Base-by-base conservation (phyloP, 192 early-diverging fungal species). In the Phycomyces nitens region DNA sequence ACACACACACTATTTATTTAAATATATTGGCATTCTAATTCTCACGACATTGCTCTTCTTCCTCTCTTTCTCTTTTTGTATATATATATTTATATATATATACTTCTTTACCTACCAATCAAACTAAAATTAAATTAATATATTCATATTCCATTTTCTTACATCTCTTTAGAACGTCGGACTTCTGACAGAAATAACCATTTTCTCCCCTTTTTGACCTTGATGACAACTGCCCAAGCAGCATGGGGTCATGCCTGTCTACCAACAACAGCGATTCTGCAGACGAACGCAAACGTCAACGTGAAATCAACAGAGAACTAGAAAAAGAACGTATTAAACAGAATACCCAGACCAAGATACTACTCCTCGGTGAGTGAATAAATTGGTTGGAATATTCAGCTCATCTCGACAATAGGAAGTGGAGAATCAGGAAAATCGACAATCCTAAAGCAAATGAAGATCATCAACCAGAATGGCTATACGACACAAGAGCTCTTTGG, bases 401-500 rank as follows among this genome's bases (percentile, higher is more conserved):
- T 39, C 34, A 52, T 9, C 24, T 22, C 40, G 29, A 38, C 55
- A 58, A 38, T 60, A 89, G 90, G 92, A 29, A 90, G 87, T 62
- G 94, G 93, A 56, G 94, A 97, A 78, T 95, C 94, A 54, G 94
- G 94, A 64, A 95, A 94, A 73, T 94, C 93, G 44, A 97, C 94
- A 49, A 94, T 97, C 64, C 86, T 97, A 15, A 97, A 97, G 67
- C 94, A 97, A 74, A 97, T 97, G 94, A 95, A 94, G 78, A 93
- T 97, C 70, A 94, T 97, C 66, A 92, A 95, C 76, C 91, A 94
- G 73, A 89, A 91, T 59, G 94, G 92, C 10, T 95, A 93, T 71
- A 89, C 88, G 7, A 77, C 78, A 62, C 88, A 93, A 21, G 94
- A 95, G 65, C 70, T 92, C 34, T 76, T 82, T 52, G 71, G 84